phyloP scores from a whole-genome alignment of 257 asterid genomes.

The Coffea canephora region DNA sequence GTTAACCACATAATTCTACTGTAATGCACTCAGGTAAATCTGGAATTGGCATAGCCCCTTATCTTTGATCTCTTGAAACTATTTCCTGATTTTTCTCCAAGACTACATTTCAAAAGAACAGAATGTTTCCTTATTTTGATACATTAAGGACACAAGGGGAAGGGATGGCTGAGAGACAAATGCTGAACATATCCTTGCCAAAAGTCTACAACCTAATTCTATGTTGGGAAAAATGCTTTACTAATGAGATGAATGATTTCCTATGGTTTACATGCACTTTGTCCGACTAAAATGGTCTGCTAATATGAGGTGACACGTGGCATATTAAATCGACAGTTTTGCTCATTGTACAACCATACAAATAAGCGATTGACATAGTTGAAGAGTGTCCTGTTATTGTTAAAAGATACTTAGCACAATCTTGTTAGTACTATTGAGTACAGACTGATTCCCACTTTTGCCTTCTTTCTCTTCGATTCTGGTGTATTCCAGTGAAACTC shows the following conservation, averaged over 20 bases:
- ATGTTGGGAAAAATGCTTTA: not conserved
- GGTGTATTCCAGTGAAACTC: slow-evolving; percentile 21
- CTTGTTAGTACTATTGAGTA: not conserved
- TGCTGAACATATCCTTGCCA: no score
- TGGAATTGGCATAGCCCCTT: not conserved
- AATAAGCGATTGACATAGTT: not conserved
- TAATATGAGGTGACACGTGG: not conserved
- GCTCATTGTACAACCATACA: not conserved
- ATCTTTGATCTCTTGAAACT: not conserved
- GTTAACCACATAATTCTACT: not conserved
- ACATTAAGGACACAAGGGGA: not conserved
- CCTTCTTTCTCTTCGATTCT: not conserved
- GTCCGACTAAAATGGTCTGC: not conserved
- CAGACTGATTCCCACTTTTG: slow-evolving; percentile 8
- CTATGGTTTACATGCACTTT: not conserved
- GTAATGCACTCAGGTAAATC: not conserved
- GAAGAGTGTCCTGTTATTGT: not conserved
- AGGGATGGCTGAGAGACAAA: not conserved
- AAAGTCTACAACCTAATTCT: no score
- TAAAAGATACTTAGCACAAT: not conserved
- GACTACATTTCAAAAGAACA: not conserved
- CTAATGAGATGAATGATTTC: not conserved
- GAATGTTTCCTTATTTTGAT: not conserved
- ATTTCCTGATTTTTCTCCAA: not conserved
- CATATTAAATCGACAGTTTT: not conserved